Evolutionary conservation across 495 filamentous ascomycete species (phyloP), one percentile per base, ranked within the genome.

Genomic region (Penicillium mononematosum): DNA sequence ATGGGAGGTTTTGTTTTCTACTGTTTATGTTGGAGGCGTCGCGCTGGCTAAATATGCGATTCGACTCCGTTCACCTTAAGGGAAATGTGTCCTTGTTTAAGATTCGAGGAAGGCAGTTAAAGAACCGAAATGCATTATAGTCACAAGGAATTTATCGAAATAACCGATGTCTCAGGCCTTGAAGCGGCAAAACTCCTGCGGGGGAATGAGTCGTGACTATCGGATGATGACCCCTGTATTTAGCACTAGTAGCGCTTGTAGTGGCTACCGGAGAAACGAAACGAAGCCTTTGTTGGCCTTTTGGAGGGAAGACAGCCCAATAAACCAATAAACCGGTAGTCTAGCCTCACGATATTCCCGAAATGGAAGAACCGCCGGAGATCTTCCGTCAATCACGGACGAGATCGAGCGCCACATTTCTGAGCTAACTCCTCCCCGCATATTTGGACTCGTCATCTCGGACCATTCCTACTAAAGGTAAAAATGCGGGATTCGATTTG

Each of bases 301-400:
- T 1, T 16, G 14, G 14, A 24, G 20, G 5, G 3, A 3, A 9
- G 31, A 9, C 5, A 14, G 34, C n/a, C 19, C 16, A 34, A 34
- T 11, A 22, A 22, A 12, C 57, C 51, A 53, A 56, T 53, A 22
- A 54, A 11, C 32, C 25, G 52, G 5, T 5, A 22, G 14, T n/a
- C n/a, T 19, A 34, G 55, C 19, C 32, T 54, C n/a, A 25, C 27
- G 19, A 50, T 27, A 4, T 29, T 44, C 20, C 44, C 19, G 22
- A 14, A 29, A 32, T 48, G 39, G 39, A 44, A 55, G 25, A 31
- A 47, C 1, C 10, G 32, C 25, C 17, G 34, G 36, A 62, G 55
- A 65, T 70, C 36, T 73, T 70, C 72, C 72, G 52, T 73, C 72
- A 75, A 75, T 75, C 70, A 73, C 46, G 52, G 47, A 11, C 24